Evolutionary conservation across 176 grass and related monocot species (phyloP), one percentile per base, ranked within the genome.

Genomic region (Aegilops longissima): DNA sequence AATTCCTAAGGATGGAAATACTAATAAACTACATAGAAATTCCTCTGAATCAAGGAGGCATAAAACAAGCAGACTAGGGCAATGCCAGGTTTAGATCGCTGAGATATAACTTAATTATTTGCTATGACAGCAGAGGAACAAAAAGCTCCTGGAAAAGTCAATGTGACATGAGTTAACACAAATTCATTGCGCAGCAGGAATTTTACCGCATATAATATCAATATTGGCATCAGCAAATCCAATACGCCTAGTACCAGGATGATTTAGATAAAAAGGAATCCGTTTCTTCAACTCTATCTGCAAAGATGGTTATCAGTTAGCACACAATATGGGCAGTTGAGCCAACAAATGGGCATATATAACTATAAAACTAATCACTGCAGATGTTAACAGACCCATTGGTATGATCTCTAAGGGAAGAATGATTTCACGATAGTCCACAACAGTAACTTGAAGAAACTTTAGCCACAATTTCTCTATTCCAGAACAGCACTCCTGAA

Each of bases 381-480:
- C 52, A 74, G 34, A 74, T 62, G 34, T 83, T 61, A 83, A 70
- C 69, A 61, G 27, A 83, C 82, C 82, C 69, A 84, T 84, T 72
- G 35, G 35, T 21, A 84, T 29, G 54, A 84, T 74, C 35, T 61
- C 3, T 51, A 63, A 84, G 35, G 82, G 69, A 73, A 84, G 39
- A 11, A 84, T 31, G 54, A 31, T 9, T 40, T 74, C 82, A 30
- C 24, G 82, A 74, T 84, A 63, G 44, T 83, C 82, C 47, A 83
- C 27, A 44, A 72, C 2, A 73, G 82, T 61, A 31, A 2, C 21
- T 21, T 9, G 4, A 54, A 83, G 69, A 35, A 74, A 73, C 23
- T 74, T 83, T 21, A 62, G n/a, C 82, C 82, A 83, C 82, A 83
- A 25, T 14, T 58, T 13, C 1, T 38, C 2, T 38, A 82, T 36